A percentile compares a stretch with the other conserved stretches of the same genome.
Evolutionary conservation across 176 grass and related monocot species (phyloP).

Genomic region (Avena insularis): DNA sequence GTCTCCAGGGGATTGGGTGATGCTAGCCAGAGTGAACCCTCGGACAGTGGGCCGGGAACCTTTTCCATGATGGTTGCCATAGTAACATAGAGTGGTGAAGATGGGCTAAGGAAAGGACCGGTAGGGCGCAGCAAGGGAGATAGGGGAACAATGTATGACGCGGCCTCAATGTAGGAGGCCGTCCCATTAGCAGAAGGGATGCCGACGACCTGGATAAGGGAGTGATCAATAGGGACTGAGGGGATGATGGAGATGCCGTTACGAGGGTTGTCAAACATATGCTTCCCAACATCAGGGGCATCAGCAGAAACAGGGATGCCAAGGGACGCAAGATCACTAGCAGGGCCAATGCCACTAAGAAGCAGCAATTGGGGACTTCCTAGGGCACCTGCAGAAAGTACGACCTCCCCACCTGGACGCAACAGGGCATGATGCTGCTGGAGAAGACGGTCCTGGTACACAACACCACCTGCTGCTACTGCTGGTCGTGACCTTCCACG

Average conservation of each 20-base stretch:
- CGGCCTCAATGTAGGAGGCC: conserved; percentile 76
- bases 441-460: conserved; percentile 25
- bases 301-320: conserved; percentile 67
- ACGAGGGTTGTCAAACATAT: conserved; percentile 87
- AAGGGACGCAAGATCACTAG: conserved; percentile 59
- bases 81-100: conserved; percentile 66
- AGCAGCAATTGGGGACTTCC: conserved; percentile 84
- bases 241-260: conserved; percentile 83
- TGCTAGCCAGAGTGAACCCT: conserved; percentile 70
- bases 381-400: conserved; percentile 75
- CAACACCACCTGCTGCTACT: conserved; percentile 49
- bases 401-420: conserved; percentile 76
- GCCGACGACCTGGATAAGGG: conserved; percentile 89
- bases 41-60: conserved; percentile 68
- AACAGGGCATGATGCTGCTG: conserved; percentile 68
- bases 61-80: conserved; percentile 81
- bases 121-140: conserved; percentile 42
- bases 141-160: conserved; percentile 73
- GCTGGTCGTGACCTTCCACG: conserved; percentile 34
- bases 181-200: conserved; percentile 59
- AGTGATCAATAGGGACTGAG: conserved; percentile 70
- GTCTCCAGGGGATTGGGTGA: conserved; percentile 64
- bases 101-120: conserved; percentile 34
- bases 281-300: conserved; percentile 63
- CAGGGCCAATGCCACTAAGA: conserved; percentile 77